Evolutionary conservation across 179 eudicot genomes (phyloP).

Genomic region (Spinacia oleracea): DNA sequence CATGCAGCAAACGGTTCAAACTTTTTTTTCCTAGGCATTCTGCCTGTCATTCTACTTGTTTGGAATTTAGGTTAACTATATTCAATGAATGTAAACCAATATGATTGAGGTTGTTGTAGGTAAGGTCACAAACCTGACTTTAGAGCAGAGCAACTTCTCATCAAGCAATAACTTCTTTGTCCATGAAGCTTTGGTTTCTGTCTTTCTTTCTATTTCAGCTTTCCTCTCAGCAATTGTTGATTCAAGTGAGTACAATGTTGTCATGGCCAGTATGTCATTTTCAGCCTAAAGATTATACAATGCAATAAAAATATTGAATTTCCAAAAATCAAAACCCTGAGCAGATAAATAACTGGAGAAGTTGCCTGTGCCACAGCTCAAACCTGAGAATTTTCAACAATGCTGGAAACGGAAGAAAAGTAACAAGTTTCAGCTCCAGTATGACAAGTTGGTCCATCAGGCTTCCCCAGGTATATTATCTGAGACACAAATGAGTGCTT

Average conservation of each 20-base stretch:
- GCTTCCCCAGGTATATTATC: constrained; percentile 89
- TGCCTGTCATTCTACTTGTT: not conserved
- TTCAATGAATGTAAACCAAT: not conserved
- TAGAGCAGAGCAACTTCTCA: constrained; percentile 69
- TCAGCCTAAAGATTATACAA: constrained; percentile 36
- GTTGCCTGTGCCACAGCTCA: not conserved
- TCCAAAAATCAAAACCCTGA: not conserved
- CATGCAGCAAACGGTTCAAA: not conserved
- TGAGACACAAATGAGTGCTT: constrained; percentile 23
- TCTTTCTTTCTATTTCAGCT: constrained; percentile 43
- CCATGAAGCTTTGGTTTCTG: constrained; percentile 80
- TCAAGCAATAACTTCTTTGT: constrained; percentile 74
- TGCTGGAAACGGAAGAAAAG: constrained; percentile 62
- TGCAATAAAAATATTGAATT: not conserved
- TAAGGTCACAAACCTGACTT: constrained; percentile 60
- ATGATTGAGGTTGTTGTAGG: not conserved
- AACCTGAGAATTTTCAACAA: constrained; percentile 52
- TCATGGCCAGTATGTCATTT: constrained; percentile 55
- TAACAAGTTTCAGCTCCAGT: constrained; percentile 95
- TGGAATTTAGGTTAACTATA: not conserved
- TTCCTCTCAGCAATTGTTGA: constrained; percentile 66
- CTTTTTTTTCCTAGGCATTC: not conserved
- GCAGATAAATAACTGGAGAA: not conserved
- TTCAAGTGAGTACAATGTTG: constrained; percentile 74
- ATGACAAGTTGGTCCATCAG: constrained; percentile 95